Evolutionary conservation across 208 protist species (phyloP).

Genomic region (Naegleria fowleri): DNA sequence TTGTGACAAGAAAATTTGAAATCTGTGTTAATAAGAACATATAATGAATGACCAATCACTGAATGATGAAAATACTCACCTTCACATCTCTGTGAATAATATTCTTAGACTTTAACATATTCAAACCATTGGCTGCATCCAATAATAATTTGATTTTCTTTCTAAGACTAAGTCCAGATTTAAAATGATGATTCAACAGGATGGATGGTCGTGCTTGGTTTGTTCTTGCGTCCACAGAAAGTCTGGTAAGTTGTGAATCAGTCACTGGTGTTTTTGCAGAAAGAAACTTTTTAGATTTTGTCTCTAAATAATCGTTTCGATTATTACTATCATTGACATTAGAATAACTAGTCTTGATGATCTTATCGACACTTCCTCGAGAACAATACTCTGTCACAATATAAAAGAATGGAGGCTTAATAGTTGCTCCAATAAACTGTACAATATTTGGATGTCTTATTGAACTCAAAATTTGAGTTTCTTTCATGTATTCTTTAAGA

Average conservation of each 20-base stretch:
- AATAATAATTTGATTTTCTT: neutral
- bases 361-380: neutral
- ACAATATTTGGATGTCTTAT: slow-evolving; percentile 5
- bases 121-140: neutral
- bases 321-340: neutral
- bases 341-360: neutral
- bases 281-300: neutral
- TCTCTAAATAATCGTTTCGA: neutral
- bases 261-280: neutral
- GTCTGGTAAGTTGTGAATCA: neutral
- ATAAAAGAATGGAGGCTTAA: neutral
- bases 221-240: neutral
- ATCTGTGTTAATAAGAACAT: too few relatives aligned
- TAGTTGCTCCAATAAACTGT: neutral
- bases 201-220: neutral
- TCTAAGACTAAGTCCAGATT: neutral
- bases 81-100: neutral
- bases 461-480: neutral
- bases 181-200: neutral
- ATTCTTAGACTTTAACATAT: neutral
- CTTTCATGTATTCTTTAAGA: neutral
- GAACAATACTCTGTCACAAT: slow-evolving; percentile 3
- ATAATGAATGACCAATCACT: too few relatives aligned
- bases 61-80: neutral
- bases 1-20: neutral